Evolutionary conservation across 345 rosid genomes (phyloP).

Genomic region (Citrus inodora): DNA sequence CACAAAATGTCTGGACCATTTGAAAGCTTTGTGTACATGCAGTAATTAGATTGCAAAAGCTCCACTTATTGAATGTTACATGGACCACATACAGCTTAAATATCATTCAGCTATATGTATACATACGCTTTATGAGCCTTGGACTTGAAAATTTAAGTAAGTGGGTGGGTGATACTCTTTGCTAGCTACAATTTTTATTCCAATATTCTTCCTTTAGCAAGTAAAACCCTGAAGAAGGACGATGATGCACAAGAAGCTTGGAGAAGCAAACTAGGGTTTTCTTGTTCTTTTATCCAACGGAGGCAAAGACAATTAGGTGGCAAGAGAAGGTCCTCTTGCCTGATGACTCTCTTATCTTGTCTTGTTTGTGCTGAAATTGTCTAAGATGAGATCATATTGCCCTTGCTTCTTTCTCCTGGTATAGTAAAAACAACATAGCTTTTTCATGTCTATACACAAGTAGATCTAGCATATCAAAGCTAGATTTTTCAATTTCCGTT

Average conservation of each 20-base stretch:
- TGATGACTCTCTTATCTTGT: slow-evolving; percentile 15
- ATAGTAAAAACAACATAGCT: slow-evolving; percentile 8
- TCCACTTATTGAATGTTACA: slow-evolving; percentile 10
- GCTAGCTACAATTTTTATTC: background rate
- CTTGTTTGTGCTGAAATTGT: slow-evolving; percentile 23
- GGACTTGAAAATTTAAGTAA: slow-evolving; percentile 1
- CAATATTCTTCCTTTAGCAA: background rate
- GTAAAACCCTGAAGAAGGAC: background rate
- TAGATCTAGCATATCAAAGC: slow-evolving; percentile 2
- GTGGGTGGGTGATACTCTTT: slow-evolving; percentile 20
- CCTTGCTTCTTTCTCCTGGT: slow-evolving; percentile 4
- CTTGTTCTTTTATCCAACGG: background rate
- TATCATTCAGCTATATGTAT: background rate
- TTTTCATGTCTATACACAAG: background rate
- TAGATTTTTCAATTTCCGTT: background rate
- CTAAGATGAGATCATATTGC: slow-evolving; percentile 13
- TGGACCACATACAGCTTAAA: slow-evolving; percentile 28
- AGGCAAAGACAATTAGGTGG: slow-evolving; percentile 13
- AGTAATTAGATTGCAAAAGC: background rate
- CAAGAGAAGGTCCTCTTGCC: slow-evolving; percentile 13
- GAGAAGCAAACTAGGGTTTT: slow-evolving; percentile 21
- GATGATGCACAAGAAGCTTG: background rate
- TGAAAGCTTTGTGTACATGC: background rate
- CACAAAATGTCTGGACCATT: background rate
- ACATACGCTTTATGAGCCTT: background rate